Conservation (phyloP, 768 basidiomycete genomes). For the Rhizopogon rudus region DNA sequence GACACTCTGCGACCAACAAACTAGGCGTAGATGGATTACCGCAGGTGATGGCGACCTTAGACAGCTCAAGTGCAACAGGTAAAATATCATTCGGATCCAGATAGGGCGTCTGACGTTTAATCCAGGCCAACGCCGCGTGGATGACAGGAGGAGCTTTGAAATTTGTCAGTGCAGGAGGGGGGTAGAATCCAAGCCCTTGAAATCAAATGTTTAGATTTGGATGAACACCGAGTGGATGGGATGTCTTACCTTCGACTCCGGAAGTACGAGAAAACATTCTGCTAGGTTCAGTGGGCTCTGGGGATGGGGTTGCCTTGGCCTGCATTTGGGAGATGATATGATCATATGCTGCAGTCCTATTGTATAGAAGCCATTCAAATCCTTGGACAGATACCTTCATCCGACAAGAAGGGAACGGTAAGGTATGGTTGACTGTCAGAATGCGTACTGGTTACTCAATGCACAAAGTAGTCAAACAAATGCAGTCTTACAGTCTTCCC, state of each 20-base stretch:
- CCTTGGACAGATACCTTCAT: slow-evolving; percentile 79
- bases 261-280: slow-evolving; percentile 35
- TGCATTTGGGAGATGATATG: slow-evolving; percentile 77
- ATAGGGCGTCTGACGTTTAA: slow-evolving; percentile 59
- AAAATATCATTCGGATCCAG: slow-evolving; percentile 81
- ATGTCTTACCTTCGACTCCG: slow-evolving; percentile 32
- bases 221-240: not conserved
- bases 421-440: slow-evolving; percentile 29
- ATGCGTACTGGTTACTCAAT: not conserved
- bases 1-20: slow-evolving; percentile 79
- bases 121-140: slow-evolving; percentile 42
- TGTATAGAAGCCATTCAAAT: slow-evolving; percentile 91
- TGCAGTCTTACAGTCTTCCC: slow-evolving; percentile 47
- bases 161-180: slow-evolving; percentile 20
- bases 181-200: slow-evolving; percentile 11
- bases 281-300: slow-evolving; percentile 27
- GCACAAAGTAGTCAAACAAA: slow-evolving; percentile 2
- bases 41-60: slow-evolving; percentile 74
- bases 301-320: slow-evolving; percentile 16
- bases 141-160: slow-evolving; percentile 30
- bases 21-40: slow-evolving; percentile 86
- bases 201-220: not conserved
- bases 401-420: slow-evolving; percentile 59
- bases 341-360: slow-evolving; percentile 86
- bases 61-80: slow-evolving; percentile 76